These are phyloP conservation scores for Cladophialophora psammophila DNA, from an alignment of 2,329 filamentous ascomycete species.

Conservation along the genomic window DNA sequence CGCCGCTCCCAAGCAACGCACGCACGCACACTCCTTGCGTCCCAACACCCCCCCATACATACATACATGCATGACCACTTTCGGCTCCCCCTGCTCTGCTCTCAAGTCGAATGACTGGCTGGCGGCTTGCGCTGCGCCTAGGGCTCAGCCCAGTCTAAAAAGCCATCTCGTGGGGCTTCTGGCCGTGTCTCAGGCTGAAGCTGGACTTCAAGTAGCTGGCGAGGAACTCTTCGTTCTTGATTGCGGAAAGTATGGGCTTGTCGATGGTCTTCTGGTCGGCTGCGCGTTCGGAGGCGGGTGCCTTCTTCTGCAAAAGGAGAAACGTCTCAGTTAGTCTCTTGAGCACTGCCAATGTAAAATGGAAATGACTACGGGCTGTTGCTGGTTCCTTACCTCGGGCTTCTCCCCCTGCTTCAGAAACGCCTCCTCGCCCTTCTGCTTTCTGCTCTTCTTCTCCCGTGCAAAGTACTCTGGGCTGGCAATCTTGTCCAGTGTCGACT, in stretches of 20 bases:
- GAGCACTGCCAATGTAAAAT: neutral
- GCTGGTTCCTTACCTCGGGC: constrained; percentile 77
- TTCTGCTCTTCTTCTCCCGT: constrained; percentile 85
- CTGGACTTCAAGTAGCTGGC: constrained; percentile 90
- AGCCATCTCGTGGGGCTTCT: constrained; percentile 99
- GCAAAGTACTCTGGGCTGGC: constrained; percentile 93
- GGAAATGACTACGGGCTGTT: neutral
- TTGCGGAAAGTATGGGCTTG: constrained; percentile 90
- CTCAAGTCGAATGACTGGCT: neutral
- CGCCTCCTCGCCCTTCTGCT: constrained; percentile 96
- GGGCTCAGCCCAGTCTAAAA: constrained; percentile 68
- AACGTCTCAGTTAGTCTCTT: constrained; percentile 40
- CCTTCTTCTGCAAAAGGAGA: constrained; percentile 79
- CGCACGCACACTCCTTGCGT: neutral
- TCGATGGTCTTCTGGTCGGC: constrained; percentile 98
- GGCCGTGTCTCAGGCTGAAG: constrained; percentile 98
- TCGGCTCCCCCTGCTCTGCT: neutral
- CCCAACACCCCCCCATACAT: neutral
- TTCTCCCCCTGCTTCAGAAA: constrained; percentile 99
- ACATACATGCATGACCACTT: neutral
- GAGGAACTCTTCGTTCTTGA: constrained; percentile 98
- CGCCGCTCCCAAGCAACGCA: neutral
- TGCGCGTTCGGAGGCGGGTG: constrained; percentile 87
- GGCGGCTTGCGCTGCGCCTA: neutral
- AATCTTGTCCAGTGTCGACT: constrained; percentile 77